These are phyloP conservation scores for Phalaenopsis equestris DNA, from an alignment of 106 monocot species.

Conservation along the genomic window DNA sequence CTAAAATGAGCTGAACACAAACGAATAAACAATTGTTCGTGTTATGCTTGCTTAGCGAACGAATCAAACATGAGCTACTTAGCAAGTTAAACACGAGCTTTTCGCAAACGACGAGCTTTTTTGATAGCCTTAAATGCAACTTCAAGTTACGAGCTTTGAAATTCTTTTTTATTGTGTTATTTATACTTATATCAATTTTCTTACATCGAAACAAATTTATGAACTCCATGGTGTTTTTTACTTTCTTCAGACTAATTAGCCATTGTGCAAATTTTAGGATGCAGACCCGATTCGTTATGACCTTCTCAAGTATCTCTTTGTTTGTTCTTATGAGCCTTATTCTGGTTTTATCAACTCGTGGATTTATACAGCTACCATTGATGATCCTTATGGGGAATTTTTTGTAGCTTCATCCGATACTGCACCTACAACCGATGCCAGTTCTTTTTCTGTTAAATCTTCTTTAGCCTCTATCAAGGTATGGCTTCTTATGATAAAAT, in stretches of 20 bases:
- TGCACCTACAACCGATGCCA: conserved; percentile 5
- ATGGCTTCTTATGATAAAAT: conserved; percentile 7
- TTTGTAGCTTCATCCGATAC: conserved; percentile 31
- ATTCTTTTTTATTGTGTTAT: neutral
- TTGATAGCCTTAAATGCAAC: neutral
- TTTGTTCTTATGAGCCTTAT: conserved; percentile 77
- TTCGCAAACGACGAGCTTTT: no score
- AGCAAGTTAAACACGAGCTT: no score
- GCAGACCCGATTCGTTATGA: conserved; percentile 60
- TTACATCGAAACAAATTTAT: neutral
- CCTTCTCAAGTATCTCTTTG: conserved; percentile 80
- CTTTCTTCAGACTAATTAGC: conserved; percentile 6
- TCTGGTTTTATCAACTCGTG: conserved; percentile 73
- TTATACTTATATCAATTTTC: neutral
- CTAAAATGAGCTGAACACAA: no score
- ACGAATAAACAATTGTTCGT: no score
- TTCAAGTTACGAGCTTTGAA: neutral
- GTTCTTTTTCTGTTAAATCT: conserved; percentile 6
- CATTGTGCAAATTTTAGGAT: conserved; percentile 41
- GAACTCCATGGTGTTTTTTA: neutral
- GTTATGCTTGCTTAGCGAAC: no score
- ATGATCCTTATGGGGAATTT: conserved; percentile 84
- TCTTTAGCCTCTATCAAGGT: conserved; percentile 50
- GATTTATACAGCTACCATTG: conserved; percentile 70
- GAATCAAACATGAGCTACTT: no score